phyloP scores from a whole-genome alignment of 73 alveolate species.

The Blepharisma stoltei region DNA sequence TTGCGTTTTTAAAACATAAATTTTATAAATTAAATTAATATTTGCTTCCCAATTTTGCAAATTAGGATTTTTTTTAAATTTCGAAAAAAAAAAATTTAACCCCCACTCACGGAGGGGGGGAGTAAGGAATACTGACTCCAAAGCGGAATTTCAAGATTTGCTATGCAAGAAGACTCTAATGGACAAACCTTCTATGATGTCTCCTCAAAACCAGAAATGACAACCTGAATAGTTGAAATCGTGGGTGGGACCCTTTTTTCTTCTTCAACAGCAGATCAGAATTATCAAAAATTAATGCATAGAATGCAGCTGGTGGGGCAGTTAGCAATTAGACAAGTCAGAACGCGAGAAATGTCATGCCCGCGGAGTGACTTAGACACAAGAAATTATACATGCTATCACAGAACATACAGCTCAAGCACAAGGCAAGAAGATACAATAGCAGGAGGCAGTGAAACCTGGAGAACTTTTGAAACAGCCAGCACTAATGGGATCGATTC shows the following conservation, averaged over 20 bases:
- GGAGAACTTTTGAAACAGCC: neutral
- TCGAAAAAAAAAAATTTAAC: no score
- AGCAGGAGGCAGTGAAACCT: neutral
- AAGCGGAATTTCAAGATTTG: neutral
- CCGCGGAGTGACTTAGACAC: neutral
- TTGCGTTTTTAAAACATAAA: no score
- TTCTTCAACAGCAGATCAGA: neutral
- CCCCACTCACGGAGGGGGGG: no score
- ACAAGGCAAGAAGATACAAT: neutral
- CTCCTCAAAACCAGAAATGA: neutral
- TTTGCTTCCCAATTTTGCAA: no score
- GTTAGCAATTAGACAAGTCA: neutral
- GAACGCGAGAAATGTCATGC: neutral
- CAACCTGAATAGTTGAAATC: neutral
- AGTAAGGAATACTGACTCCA: neutral
- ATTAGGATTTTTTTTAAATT: no score
- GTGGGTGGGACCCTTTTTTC: neutral
- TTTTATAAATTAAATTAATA: no score
- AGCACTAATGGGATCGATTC: neutral
- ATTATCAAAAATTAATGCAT: neutral
- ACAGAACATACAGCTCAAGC: neutral
- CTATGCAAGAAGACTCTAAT: neutral
- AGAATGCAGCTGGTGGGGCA: neutral
- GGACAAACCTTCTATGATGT: neutral
- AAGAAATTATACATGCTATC: slow-evolving; percentile 12